These are phyloP conservation scores for Sisymbrium altissimum DNA, from an alignment of 345 rosid genomes.

Conservation along the genomic window DNA sequence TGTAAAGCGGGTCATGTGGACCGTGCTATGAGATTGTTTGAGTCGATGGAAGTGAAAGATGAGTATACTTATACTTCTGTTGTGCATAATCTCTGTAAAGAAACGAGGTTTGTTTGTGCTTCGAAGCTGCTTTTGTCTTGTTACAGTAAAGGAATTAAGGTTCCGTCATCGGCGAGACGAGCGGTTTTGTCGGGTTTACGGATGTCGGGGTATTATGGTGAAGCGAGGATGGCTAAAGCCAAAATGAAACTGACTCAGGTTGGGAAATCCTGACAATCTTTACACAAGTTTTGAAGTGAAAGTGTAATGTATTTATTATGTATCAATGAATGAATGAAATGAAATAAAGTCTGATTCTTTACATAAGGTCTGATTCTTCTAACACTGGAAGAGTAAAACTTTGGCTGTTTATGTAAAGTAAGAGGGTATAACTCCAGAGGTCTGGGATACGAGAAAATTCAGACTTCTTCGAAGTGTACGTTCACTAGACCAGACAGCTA, in stretches of 20 bases:
- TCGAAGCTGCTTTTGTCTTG: slow-evolving; percentile 65
- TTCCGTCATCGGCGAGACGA: slow-evolving; percentile 57
- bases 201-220: slow-evolving; percentile 48
- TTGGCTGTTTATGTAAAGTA: too few species aligned
- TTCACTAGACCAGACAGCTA: too few species aligned
- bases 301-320: slow-evolving; percentile 6
- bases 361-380: not conserved
- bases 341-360: slow-evolving; percentile 14
- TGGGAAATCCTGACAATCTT: slow-evolving; percentile 31
- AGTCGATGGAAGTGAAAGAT: slow-evolving; percentile 69
- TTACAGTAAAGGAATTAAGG: slow-evolving; percentile 55
- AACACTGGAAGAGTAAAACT: not conserved
- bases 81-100: slow-evolving; percentile 80
- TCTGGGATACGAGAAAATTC: too few species aligned
- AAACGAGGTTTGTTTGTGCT: slow-evolving; percentile 53
- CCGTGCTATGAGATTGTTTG: slow-evolving; percentile 50
- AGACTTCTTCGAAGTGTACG: too few species aligned
- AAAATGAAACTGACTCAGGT: slow-evolving; percentile 47
- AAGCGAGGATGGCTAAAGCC: slow-evolving; percentile 52
- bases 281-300: slow-evolving; percentile 14
- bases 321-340: slow-evolving; percentile 22
- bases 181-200: slow-evolving; percentile 68
- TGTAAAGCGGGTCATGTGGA: slow-evolving; percentile 61
- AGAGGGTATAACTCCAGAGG: too few species aligned
- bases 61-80: slow-evolving; percentile 70